These are phyloP conservation scores for Phialocephala sp. DNA, from an alignment of 2,329 filamentous ascomycete genomes.

Conservation along the genomic window DNA sequence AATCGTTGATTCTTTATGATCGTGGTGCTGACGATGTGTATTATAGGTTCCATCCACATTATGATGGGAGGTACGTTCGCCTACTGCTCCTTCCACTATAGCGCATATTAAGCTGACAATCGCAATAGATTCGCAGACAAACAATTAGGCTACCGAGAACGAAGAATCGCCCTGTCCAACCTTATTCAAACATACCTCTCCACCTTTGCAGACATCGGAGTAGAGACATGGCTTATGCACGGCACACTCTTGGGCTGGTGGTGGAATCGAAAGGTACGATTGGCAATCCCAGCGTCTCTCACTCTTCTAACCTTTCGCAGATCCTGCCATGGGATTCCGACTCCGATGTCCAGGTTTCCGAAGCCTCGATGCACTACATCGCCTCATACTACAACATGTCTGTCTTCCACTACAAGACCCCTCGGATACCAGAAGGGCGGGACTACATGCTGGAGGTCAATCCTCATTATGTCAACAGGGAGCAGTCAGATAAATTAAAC, in stretches of 20 bases:
- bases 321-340: conserved; percentile 86
- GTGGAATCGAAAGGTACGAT: conserved; percentile 66
- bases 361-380: conserved; percentile 59
- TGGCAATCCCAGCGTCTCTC: neutral
- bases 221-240: conserved; percentile 66
- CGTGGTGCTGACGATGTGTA: conserved; percentile 15
- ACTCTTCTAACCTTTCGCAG: conserved; percentile 18
- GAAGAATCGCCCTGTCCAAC: conserved; percentile 62
- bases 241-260: conserved; percentile 87
- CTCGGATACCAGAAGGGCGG: conserved; percentile 46
- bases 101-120: conserved; percentile 13
- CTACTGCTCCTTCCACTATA: neutral
- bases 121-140: conserved; percentile 45
- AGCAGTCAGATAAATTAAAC: conserved; percentile 71
- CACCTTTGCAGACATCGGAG: conserved; percentile 65
- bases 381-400: conserved; percentile 55
- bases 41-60: conserved; percentile 46
- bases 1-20: neutral
- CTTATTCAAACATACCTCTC: conserved; percentile 78
- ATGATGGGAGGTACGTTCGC: conserved; percentile 44
- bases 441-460: conserved; percentile 80
- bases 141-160: conserved; percentile 49
- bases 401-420: conserved; percentile 42
- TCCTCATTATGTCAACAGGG: conserved; percentile 68
- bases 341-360: conserved; percentile 63